Evolutionary conservation across 208 protist species (phyloP), one percentile per base, ranked within the genome.

Genomic region (Trypanosoma cruzi): DNA sequence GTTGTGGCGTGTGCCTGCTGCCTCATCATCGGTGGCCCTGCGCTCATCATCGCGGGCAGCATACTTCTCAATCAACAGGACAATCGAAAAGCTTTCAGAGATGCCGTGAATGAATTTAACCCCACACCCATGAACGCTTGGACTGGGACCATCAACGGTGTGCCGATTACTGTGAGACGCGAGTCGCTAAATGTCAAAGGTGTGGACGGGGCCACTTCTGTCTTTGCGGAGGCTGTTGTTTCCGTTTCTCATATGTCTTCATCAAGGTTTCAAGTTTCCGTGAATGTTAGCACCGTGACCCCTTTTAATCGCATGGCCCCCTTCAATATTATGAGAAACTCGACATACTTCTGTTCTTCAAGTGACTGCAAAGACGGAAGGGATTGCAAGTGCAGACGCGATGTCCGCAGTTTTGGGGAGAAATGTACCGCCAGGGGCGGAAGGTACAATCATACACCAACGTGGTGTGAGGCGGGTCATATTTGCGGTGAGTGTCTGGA

Each of bases 91-190:
- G 28, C 48, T 16, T 70, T 62, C 36, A 70, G 61, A 29, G 24
- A 59, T 22, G 64, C 64, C 10, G 54, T 70, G 64, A 70, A 61
- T 14, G 53, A n/a, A 4, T 70, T 70, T 52, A 18, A 70, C 28
- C 53, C 64, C 13, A 62, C 49, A 42, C 54, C 64, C 40, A 49
- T 70, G 0, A 4, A 59, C 11, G 37, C 11, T 14, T 70, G 64
- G 64, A 42, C 36, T 54, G 64, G 64, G 4, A 62, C 10, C 14
- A 59, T 70, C 14, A 70, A 61, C 11, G 54, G n/a, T n/a, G n/a
- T n/a, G n/a, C n/a, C n/a, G n/a, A n/a, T n/a, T n/a, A n/a, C n/a
- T n/a, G n/a, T n/a, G n/a, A n/a, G n/a, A n/a, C n/a, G n/a, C n/a
- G n/a, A n/a, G n/a, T n/a, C n/a, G n/a, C n/a, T n/a, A n/a, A n/a